Percentiles rank a stretch among this genome's conserved stretches.
Evolutionary conservation across 108 stramenopile species (phyloP).

Genomic region (Fistulifera solaris): DNA sequence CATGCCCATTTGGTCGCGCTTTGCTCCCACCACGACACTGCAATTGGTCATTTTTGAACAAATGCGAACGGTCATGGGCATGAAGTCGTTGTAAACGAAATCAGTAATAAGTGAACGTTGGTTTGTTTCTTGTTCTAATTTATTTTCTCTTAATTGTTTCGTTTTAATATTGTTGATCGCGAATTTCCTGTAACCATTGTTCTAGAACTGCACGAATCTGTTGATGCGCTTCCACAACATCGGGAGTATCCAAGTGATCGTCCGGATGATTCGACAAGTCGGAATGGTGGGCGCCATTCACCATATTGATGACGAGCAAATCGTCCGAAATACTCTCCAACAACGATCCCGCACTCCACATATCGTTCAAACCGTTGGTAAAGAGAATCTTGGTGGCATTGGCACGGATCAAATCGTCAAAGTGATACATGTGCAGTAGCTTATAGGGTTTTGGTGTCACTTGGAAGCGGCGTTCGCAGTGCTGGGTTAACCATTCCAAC

Average conservation of each 20-base stretch:
- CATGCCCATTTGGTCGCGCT: slow-evolving; percentile 89
- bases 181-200: slow-evolving; percentile 45
- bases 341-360: slow-evolving; percentile 41
- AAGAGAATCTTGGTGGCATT: slow-evolving; percentile 58
- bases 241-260: slow-evolving; percentile 40
- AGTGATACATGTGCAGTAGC: slow-evolving; percentile 35
- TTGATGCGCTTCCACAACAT: slow-evolving; percentile 52
- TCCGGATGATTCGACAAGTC: slow-evolving; percentile 21
- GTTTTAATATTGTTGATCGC: too few relatives aligned
- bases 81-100: slow-evolving; percentile 57
- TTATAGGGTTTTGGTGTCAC: slow-evolving; percentile 50
- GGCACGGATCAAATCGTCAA: slow-evolving; percentile 45
- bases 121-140: too few relatives aligned
- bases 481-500: slow-evolving; percentile 30
- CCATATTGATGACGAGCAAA: slow-evolving; percentile 59
- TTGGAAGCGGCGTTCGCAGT: slow-evolving; percentile 60
- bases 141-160: too few relatives aligned
- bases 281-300: slow-evolving; percentile 78
- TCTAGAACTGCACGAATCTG: slow-evolving; percentile 36
- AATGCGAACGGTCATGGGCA: slow-evolving; percentile 65
- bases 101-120: too few relatives aligned
- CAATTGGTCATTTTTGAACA: slow-evolving; percentile 89
- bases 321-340: slow-evolving; percentile 36
- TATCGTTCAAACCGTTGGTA: slow-evolving; percentile 72
- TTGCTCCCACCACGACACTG: slow-evolving; percentile 86